Evolutionary conservation across 2,329 filamentous ascomycete species (phyloP), one percentile per base, ranked within the genome.

Genomic region (Apiospora malaysiana): DNA sequence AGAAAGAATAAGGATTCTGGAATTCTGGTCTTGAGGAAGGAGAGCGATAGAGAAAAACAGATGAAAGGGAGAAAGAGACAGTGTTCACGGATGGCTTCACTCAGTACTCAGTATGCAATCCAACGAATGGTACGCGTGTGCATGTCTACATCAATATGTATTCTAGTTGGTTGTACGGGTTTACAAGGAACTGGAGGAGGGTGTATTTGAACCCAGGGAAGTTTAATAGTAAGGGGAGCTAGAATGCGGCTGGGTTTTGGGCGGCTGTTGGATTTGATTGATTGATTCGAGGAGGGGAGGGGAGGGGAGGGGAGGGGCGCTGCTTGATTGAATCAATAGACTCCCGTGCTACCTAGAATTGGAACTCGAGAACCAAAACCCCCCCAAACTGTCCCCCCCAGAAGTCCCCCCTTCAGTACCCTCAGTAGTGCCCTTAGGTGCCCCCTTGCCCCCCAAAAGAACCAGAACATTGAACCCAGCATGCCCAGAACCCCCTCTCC

Each of bases 201-300:
- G 27, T 42, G 40, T 40, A 40, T 63, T 63, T 63, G 56, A 63
- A 40, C 56, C 56, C 56, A 63, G 32, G 27, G 32, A 63, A 63
- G 56, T 63, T 63, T 63, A 63, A 63, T 63, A 40, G 40, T 63
- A 63, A 63, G 56, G 56, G 56, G 56, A 63, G 56, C 56, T 63
- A 63, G 56, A 63, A 63, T 63, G 56, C 56, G 56, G 56, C 56
- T 63, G 56, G 56, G 56, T 63, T 63, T 63, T 63, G n/a, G 56
- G 56, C 32, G 56, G 56, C 37, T 40, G 56, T n/a, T 63, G 56
- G 32, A 63, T 63, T 21, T 63, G 56, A 63, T 63, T 63, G 56
- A 63, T 63, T 63, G 56, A 63, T 40, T 63, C 56, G 21, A 23
- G 27, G 56, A 63, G 56, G 56, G 56, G 56, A 59, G 16, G 32